A percentile compares a stretch with the other conserved stretches of the same genome.
phyloP scores from a whole-genome alignment of 352 stramenopile genomes.

The Phytophthora chlamydospora region DNA sequence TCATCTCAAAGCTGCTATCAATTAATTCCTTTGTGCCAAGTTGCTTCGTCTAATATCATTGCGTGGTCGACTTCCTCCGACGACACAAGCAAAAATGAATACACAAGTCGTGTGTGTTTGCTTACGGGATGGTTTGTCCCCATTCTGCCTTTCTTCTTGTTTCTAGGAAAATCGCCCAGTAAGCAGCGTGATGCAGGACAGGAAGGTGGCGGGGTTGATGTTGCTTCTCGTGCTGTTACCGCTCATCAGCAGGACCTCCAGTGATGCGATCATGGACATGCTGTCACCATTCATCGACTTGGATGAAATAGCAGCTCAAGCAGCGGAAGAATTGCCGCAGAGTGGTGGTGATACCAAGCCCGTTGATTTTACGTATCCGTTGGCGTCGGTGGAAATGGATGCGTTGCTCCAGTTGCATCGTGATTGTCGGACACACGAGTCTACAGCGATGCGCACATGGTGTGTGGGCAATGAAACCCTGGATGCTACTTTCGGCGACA shows the following conservation, averaged over 20 bases:
- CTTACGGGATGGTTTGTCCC: constrained; percentile 11
- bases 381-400: constrained; percentile 48
- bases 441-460: constrained; percentile 61
- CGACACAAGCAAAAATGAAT: too few species aligned
- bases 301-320: constrained; percentile 33
- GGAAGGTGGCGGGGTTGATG: background rate
- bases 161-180: constrained; percentile 15
- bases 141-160: constrained; percentile 39
- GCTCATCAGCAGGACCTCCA: constrained; percentile 6
- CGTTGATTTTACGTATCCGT: constrained; percentile 61
- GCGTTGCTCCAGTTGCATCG: constrained; percentile 53
- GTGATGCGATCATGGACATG: constrained; percentile 43
- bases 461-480: constrained; percentile 46
- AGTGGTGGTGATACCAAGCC: constrained; percentile 12
- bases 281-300: constrained; percentile 48
- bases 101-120: too few species aligned
- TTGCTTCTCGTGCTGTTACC: constrained; percentile 14
- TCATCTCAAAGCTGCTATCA: too few species aligned
- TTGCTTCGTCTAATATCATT: too few species aligned
- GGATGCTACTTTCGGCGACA: constrained; percentile 5
- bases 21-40: too few species aligned
- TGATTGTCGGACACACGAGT: constrained; percentile 53
- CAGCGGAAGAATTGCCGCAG: constrained; percentile 10
- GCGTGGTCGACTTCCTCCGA: too few species aligned
- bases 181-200: background rate